Evolutionary conservation across 1,284 basidiomycete species (phyloP).

Genomic region (Cutaneotrichosporon arboriforme): DNA sequence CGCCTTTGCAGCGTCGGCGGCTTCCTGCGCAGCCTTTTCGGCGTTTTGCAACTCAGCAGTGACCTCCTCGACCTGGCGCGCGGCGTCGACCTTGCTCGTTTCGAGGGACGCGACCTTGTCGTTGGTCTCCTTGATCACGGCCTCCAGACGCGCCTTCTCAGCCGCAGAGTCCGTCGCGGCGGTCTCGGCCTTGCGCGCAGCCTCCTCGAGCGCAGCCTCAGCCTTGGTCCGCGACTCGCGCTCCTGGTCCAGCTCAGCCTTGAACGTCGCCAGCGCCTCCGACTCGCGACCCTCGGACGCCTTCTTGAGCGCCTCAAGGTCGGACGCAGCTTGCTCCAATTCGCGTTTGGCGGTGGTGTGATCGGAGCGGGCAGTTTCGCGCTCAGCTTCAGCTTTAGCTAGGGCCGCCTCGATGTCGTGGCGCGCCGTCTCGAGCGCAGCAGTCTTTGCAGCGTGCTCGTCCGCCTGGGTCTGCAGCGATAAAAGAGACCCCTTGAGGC

Average conservation of each 20-base stretch:
- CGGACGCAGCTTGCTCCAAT: constrained; percentile 4
- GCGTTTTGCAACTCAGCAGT: background rate
- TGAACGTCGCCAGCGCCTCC: constrained; percentile 22
- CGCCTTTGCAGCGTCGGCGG: background rate
- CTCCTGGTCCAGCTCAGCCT: constrained; percentile 19
- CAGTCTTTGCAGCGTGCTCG: constrained; percentile 2
- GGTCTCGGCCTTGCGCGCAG: background rate
- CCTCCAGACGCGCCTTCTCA: constrained; percentile 8
- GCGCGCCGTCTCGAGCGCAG: constrained; percentile 10
- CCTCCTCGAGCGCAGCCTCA: constrained; percentile 5
- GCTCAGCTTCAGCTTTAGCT: constrained; percentile 4
- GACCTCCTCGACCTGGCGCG: background rate
- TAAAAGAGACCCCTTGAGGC: constrained; percentile 5
- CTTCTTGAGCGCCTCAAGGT: constrained; percentile 1
- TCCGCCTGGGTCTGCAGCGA: constrained; percentile 4
- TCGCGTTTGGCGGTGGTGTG: constrained; percentile 1
- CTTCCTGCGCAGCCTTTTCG: background rate
- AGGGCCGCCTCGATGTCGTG: constrained; percentile 9
- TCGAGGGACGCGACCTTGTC: background rate
- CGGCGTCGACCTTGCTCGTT: background rate
- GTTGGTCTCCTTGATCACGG: background rate
- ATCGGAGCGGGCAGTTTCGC: constrained; percentile 1
- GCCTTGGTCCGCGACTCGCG: background rate
- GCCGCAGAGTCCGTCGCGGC: background rate
- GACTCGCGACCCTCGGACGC: constrained; percentile 18